These are phyloP conservation scores for Nepenthes gracilis DNA, from an alignment of 148 eudicot species.

Conservation along the genomic window DNA sequence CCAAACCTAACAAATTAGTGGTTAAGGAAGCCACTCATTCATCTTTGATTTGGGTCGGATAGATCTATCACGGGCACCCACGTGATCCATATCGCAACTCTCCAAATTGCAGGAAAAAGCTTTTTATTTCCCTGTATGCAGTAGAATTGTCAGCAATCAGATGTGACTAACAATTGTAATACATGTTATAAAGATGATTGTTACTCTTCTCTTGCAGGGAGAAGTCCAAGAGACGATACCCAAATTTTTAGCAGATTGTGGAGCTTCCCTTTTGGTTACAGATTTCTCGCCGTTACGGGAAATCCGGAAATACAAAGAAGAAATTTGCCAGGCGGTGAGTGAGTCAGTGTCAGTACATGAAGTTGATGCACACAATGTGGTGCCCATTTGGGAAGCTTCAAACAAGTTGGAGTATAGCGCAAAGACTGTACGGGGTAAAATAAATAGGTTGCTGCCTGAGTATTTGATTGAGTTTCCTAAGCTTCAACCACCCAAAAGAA, in stretches of 20 bases:
- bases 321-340: conserved; percentile 49
- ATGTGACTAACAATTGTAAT: background rate
- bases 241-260: conserved; percentile 56
- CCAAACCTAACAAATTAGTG: too few species aligned
- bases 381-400: conserved; percentile 88
- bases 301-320: conserved; percentile 64
- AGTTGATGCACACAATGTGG: conserved; percentile 98
- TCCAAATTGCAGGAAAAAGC: too few species aligned
- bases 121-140: too few species aligned
- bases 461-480: conserved; percentile 72
- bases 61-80: too few species aligned
- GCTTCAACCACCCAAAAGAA: conserved; percentile 34
- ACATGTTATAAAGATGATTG: background rate
- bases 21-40: too few species aligned
- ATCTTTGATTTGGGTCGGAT: too few species aligned
- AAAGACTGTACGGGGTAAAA: conserved; percentile 69
- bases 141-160: background rate
- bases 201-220: conserved; percentile 33
- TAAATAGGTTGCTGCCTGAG: conserved; percentile 71
- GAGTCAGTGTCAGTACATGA: conserved; percentile 73
- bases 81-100: too few species aligned
- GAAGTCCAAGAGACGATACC: conserved; percentile 85
- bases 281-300: conserved; percentile 88
- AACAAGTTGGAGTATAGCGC: conserved; percentile 86
- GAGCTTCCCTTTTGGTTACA: conserved; percentile 82